Percentiles rank a stretch among this genome's conserved stretches.
These are phyloP conservation scores for Trichoderma pleuroti DNA, from an alignment of 2,329 filamentous ascomycete species.

Conservation along the genomic window DNA sequence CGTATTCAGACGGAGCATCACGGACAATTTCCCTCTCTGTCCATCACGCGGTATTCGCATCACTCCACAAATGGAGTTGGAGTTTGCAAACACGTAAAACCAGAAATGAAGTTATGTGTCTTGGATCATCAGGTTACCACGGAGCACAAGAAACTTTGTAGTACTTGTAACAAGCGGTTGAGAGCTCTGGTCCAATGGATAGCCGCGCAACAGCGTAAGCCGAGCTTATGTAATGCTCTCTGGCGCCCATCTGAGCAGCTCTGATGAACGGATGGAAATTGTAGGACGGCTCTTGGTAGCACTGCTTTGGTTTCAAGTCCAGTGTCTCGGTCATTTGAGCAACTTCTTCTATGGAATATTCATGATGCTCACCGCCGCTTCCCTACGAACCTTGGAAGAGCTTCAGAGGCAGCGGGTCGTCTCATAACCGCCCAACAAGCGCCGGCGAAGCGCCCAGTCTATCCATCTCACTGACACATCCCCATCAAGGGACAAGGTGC, in stretches of 20 bases:
- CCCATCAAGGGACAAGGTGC: not conserved
- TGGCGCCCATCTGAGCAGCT: not conserved
- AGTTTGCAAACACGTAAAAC: not conserved
- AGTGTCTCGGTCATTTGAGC: not conserved
- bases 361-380: not conserved
- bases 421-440: not conserved
- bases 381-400: too few species aligned
- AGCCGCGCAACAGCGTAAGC: not conserved
- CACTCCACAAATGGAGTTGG: not conserved
- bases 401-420: not conserved
- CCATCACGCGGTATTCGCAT: not conserved
- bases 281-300: not conserved
- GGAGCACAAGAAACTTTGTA: not conserved
- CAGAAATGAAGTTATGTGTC: not conserved
- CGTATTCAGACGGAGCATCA: not conserved
- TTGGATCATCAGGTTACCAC: not conserved
- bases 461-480: not conserved
- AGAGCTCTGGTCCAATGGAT: conserved; percentile 5
- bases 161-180: not conserved
- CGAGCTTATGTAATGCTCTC: not conserved
- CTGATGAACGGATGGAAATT: not conserved
- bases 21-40: not conserved
- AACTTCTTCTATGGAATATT: not conserved
- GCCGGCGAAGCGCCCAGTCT: not conserved
- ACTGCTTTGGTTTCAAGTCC: not conserved